These are phyloP conservation scores for Pestalotiopsis sp. DNA, from an alignment of 2,329 filamentous ascomycete genomes.

Conservation along the genomic window DNA sequence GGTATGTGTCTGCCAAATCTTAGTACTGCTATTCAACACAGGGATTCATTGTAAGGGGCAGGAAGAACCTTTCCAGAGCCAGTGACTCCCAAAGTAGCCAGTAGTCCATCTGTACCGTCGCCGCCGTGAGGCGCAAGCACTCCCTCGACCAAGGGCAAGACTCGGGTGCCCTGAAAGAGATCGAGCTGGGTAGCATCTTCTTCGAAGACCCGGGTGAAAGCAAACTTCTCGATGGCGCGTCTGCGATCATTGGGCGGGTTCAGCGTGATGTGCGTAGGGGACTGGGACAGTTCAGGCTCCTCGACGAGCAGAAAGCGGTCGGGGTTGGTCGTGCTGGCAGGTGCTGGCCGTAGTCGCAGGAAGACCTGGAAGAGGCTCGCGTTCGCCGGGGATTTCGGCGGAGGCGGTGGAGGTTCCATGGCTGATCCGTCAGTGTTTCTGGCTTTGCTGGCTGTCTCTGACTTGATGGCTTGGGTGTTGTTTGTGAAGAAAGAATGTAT, in stretches of 20 bases:
- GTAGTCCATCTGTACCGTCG: constrained; percentile 83
- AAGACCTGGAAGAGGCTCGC: constrained; percentile 82
- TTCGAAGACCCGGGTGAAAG: constrained; percentile 91
- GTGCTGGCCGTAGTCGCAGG: constrained; percentile 77
- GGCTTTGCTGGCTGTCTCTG: constrained; percentile 9
- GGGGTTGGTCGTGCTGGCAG: constrained; percentile 41
- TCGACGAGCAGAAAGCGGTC: constrained; percentile 85
- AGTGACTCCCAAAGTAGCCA: constrained; percentile 92
- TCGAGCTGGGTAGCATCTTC: constrained; percentile 84
- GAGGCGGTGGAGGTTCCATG: constrained; percentile 42
- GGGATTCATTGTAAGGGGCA: neutral
- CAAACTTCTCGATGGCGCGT: constrained; percentile 89
- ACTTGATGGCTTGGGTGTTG: neutral
- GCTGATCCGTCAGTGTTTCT: constrained; percentile 5
- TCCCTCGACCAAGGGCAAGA: constrained; percentile 76
- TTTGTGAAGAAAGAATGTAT: neutral
- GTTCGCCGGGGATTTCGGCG: constrained; percentile 49
- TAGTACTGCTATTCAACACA: neutral
- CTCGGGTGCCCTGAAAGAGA: constrained; percentile 78
- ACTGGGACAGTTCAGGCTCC: constrained; percentile 43
- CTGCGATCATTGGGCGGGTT: constrained; percentile 85
- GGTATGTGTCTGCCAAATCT: constrained; percentile 77
- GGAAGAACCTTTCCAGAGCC: constrained; percentile 88
- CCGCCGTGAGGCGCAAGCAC: constrained; percentile 74
- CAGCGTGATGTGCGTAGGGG: constrained; percentile 71